These are phyloP conservation scores for Cladophialophora carrionii DNA, from an alignment of 2,329 filamentous ascomycete genomes.

Conservation along the genomic window DNA sequence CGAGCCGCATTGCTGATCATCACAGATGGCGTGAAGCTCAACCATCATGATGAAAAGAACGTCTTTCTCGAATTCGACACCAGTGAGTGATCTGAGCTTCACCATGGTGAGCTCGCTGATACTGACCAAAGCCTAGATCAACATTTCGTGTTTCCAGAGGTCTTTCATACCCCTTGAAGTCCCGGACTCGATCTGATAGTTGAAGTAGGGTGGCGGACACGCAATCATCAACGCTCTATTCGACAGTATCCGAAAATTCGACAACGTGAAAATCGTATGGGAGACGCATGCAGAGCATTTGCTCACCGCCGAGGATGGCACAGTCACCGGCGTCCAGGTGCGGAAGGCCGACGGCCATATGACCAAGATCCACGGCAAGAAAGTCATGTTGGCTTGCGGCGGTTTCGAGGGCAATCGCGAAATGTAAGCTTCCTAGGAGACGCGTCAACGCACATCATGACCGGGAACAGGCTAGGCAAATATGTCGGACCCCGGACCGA, in stretches of 20 bases:
- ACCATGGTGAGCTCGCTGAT: background rate
- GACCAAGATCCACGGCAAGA: conserved; percentile 29
- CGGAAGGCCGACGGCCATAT: conserved; percentile 46
- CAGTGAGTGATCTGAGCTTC: conserved; percentile 8
- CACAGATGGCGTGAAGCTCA: conserved; percentile 39
- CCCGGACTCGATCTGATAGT: background rate
- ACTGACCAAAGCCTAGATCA: conserved; percentile 38
- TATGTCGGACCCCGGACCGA: conserved; percentile 48
- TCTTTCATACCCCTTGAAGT: background rate
- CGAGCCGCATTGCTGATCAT: conserved; percentile 2
- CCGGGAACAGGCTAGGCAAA: conserved; percentile 31
- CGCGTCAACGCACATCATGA: background rate
- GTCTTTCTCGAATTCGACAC: conserved; percentile 50
- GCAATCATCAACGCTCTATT: conserved; percentile 47
- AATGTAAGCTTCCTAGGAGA: conserved; percentile 42
- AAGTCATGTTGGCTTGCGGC: conserved; percentile 49
- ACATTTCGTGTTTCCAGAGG: conserved; percentile 48
- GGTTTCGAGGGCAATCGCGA: conserved; percentile 50
- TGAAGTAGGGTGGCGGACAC: conserved; percentile 42
- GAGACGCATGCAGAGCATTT: conserved; percentile 47
- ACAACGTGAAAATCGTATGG: conserved; percentile 45
- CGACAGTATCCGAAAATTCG: conserved; percentile 44
- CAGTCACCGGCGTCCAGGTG: conserved; percentile 45
- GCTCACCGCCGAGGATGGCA: conserved; percentile 43
- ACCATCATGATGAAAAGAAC: conserved; percentile 48